Evolutionary conservation across 768 basidiomycete genomes (phyloP), one percentile per base, ranked within the genome.

Genomic region (Tricholoma furcatifolium): DNA sequence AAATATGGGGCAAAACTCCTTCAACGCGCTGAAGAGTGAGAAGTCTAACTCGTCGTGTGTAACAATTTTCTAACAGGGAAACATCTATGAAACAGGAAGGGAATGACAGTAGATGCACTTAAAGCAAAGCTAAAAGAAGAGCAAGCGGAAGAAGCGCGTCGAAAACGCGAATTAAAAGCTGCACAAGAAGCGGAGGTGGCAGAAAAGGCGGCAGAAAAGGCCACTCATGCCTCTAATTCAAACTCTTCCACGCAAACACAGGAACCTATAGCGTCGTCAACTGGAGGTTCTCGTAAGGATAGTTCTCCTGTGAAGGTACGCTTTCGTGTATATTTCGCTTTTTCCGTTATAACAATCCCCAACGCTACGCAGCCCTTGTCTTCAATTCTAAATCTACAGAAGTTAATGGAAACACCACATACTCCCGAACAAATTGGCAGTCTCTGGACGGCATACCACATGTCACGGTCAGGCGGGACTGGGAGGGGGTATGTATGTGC

Each of bases 391-490:
- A 93, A 97, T 67, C 66, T 95, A 11, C 72, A 82, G 17, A 81
- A 83, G 48, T 69, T 95, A 20, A 62, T 90, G 51, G 72, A 80
- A 21, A 78, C 79, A 9, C 81, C 88, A 1, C 89, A 92, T 65
- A 85, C 88, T 2, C 50, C 83, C 5, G 79, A 81, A 9, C 88
- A 91, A 64, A 79, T 99, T 60, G 80, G 86, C 3, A 78, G 85
- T 0, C 76, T 98, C 0, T 98, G 96, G 96, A 90, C 83, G 3
- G 80, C 89, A 0, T 98, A 95, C 63, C 95, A 98, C 65, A 79
- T 83, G 12, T 83, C 88, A 4, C 84, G 90, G 27, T 87, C 91
- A 1, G 77, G 81, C 9, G 85, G 91, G 1, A 90, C 91, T 0
- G 88, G 90, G 14, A 84, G 88, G 32, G 91, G 91, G 9, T 93